A percentile compares a stretch with the other conserved stretches of the same genome.
phyloP scores from a whole-genome alignment of 2,329 filamentous ascomycete species.

The Colletotrichum tamarilloi region DNA sequence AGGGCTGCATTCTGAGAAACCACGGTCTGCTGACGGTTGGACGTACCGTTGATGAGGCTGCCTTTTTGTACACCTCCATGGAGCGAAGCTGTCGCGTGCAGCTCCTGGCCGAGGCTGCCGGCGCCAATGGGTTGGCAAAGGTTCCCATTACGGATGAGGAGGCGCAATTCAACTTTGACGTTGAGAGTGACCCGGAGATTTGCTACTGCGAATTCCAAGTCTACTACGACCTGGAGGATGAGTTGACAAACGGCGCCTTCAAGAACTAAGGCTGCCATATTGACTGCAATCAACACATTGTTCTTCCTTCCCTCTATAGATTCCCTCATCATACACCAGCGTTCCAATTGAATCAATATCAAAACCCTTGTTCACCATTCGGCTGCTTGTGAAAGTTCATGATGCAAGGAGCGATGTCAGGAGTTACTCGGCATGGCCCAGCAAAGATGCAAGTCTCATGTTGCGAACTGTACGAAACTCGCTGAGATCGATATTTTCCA shows the following conservation, averaged over 20 bases:
- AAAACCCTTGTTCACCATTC: background rate
- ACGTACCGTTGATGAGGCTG: slow-evolving; percentile 77
- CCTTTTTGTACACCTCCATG: slow-evolving; percentile 74
- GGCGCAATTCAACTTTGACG: slow-evolving; percentile 46
- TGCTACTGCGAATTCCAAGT: slow-evolving; percentile 39
- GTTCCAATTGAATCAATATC: background rate
- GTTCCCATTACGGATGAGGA: slow-evolving; percentile 54
- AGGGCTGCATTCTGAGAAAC: slow-evolving; percentile 74
- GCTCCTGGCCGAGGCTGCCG: slow-evolving; percentile 67
- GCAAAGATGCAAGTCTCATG: too few species aligned
- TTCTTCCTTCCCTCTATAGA: background rate
- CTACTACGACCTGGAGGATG: slow-evolving; percentile 37
- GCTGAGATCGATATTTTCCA: too few species aligned
- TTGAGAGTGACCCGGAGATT: slow-evolving; percentile 36
- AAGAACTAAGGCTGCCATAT: slow-evolving; percentile 15
- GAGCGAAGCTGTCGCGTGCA: slow-evolving; percentile 76
- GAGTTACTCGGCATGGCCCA: too few species aligned
- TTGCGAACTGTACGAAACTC: too few species aligned
- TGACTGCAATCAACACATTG: background rate
- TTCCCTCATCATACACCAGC: background rate
- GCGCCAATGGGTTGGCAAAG: slow-evolving; percentile 46
- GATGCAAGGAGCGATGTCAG: too few species aligned
- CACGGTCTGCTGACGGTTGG: slow-evolving; percentile 79
- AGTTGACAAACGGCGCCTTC: slow-evolving; percentile 26
- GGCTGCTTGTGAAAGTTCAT: too few species aligned